These are phyloP conservation scores for Hyaloscypha finlandica DNA, from an alignment of 495 filamentous ascomycete genomes.

Conservation along the genomic window DNA sequence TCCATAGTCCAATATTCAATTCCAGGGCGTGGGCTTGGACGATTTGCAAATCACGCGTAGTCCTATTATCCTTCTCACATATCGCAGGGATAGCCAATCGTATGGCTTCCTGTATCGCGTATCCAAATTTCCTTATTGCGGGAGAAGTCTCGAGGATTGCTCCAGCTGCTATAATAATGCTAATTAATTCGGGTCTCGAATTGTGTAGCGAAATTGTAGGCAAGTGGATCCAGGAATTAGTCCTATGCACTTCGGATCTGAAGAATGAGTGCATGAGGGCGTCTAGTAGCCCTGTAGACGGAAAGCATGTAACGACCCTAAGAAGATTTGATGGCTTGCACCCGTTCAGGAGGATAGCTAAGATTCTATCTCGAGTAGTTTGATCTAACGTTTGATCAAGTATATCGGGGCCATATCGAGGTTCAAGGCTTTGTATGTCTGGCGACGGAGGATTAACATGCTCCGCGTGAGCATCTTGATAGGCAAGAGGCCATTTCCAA, in stretches of 20 bases:
- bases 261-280: constrained; percentile 62
- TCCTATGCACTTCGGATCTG: constrained; percentile 48
- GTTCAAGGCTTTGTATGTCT: constrained; percentile 4
- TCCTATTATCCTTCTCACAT: constrained; percentile 60
- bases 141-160: constrained; percentile 55
- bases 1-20: constrained; percentile 65
- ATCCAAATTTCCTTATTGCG: constrained; percentile 61
- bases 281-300: constrained; percentile 58
- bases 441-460: neutral
- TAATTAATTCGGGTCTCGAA: constrained; percentile 57
- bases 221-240: constrained; percentile 61
- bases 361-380: constrained; percentile 34
- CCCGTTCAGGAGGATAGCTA: constrained; percentile 58
- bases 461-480: neutral
- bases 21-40: constrained; percentile 56
- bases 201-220: constrained; percentile 53
- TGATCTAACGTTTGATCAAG: neutral
- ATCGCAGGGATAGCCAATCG: constrained; percentile 52
- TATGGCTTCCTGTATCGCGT: constrained; percentile 61
- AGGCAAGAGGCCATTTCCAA: constrained; percentile 53
- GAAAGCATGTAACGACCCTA: constrained; percentile 59
- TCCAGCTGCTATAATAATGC: constrained; percentile 53
- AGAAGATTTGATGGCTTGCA: constrained; percentile 46
- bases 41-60: constrained; percentile 52
- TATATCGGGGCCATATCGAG: neutral